Base-by-base conservation (phyloP, 2,329 filamentous ascomycete species). In the Pseudogymnoascus destructans region DNA sequence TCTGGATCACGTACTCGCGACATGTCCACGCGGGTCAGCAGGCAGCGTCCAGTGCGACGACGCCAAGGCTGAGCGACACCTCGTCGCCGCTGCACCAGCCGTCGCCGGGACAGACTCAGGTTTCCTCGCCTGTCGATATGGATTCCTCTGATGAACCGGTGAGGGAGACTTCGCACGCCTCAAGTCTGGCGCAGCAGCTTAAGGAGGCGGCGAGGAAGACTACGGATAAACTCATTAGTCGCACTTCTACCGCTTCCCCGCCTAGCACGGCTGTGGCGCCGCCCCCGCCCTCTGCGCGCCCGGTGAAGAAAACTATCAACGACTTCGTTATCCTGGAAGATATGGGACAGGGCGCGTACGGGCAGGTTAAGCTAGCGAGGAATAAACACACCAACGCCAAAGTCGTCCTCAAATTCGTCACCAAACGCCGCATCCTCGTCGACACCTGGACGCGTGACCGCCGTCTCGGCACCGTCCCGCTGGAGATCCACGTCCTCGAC, bases 401-500 rank as follows among this genome's bases (percentile, higher is more conserved):
- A 72, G 87, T 95, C 62, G 92, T 98, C 17, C 79, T 98, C 68
- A 98, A 98, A 71, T 98, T 95, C 70, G 93, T 98, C 55, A 97
- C 93, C 4, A 98, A 98, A 73, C 84, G 88, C 60, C 87, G 92
- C 46, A 98, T 98, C 70, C 79, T 98, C 11, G 92, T 98, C 61
- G 93, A 98, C 72, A 98, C 93, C 0, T 98, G 93, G 93, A 97
- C 92, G 30, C 83, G 93, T 59, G 93, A 98, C 72, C 84, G 93
- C 49, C 84, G 87, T 58, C 79, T 98, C 10, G 93, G 93, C 13
- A 98, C 93, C 0, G 93, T 98, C 0, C 93, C 93, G 0, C 76
- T 98, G 60, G 93, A 98, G 71, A 97, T 98, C 62, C 93, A 98
- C 66, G 93, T 98, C 33, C 76, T 98, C 13, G 90, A 98, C 71